Percentiles rank a stretch among this genome's conserved stretches.
Conservation (phyloP, 805 yeast genomes). For the Suhomyces vadensis region DNA sequence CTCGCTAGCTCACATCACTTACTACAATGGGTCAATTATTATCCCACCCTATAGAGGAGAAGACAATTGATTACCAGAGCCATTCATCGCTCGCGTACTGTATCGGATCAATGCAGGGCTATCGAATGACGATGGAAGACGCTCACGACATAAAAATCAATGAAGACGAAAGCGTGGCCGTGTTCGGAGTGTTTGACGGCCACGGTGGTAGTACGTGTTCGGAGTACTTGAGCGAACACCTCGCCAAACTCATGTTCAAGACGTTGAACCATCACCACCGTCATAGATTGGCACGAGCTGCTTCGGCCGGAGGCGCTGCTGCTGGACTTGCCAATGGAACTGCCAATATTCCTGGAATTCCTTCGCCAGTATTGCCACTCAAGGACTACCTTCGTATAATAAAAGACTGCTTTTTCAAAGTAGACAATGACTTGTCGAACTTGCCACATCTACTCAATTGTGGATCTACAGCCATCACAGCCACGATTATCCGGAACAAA, state of each 20-base stretch:
- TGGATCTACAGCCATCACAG: slow-evolving; percentile 44
- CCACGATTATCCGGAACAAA: slow-evolving; percentile 30
- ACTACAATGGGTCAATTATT: slow-evolving; percentile 66
- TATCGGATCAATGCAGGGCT: slow-evolving; percentile 79
- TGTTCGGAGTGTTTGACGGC: slow-evolving; percentile 79
- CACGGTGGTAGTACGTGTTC: slow-evolving; percentile 76
- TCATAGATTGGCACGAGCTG: too few relatives aligned
- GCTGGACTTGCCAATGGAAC: too few relatives aligned
- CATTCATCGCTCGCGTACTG: slow-evolving; percentile 54
- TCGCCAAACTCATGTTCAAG: slow-evolving; percentile 40
- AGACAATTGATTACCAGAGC: slow-evolving; percentile 51
- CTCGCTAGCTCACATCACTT: too few relatives aligned
- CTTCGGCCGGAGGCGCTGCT: too few relatives aligned
- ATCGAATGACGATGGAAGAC: slow-evolving; percentile 73
- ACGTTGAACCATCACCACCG: slow-evolving; percentile 18
- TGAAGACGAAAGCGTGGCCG: slow-evolving; percentile 42
- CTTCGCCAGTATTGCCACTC: slow-evolving; percentile 2
- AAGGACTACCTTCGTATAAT: slow-evolving; percentile 21
- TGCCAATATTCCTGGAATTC: too few relatives aligned
- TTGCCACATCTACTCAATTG: slow-evolving; percentile 33
- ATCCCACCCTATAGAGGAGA: slow-evolving; percentile 74
- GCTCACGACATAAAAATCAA: slow-evolving; percentile 59
- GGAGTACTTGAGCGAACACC: slow-evolving; percentile 46
- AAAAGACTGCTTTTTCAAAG: slow-evolving; percentile 36
- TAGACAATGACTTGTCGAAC: slow-evolving; percentile 32